A percentile compares a stretch with the other conserved stretches of the same genome.
phyloP scores from a whole-genome alignment of 768 basidiomycete genomes.

The Harrya chromipes region DNA sequence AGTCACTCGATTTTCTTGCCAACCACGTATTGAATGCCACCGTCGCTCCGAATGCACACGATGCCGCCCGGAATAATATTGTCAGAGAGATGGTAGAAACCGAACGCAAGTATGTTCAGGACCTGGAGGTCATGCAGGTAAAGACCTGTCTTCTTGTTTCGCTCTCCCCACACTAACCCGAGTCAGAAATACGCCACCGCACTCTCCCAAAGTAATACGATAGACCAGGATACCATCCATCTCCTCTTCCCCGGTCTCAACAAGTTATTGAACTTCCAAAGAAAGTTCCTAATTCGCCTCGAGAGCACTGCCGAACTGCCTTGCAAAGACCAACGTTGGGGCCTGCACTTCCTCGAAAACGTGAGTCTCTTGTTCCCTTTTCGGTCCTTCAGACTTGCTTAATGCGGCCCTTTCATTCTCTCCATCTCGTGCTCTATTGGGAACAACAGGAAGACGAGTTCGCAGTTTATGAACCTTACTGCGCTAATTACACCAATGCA shows the following conservation, averaged over 20 bases:
- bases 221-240: slow-evolving; percentile 95
- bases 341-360: slow-evolving; percentile 76
- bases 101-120: slow-evolving; percentile 94
- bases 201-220: slow-evolving; percentile 74
- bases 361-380: slow-evolving; percentile 43
- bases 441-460: slow-evolving; percentile 92
- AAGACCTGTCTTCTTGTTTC: slow-evolving; percentile 8
- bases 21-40: slow-evolving; percentile 40
- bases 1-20: slow-evolving; percentile 56
- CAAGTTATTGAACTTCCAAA: slow-evolving; percentile 94
- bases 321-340: slow-evolving; percentile 88
- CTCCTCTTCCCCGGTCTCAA: slow-evolving; percentile 92
- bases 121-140: slow-evolving; percentile 95
- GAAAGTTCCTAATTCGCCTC: slow-evolving; percentile 86
- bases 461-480: slow-evolving; percentile 94
- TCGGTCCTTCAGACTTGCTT: slow-evolving; percentile 27
- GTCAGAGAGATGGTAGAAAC: slow-evolving; percentile 91
- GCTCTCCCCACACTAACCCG: slow-evolving; percentile 12
- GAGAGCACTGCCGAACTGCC: slow-evolving; percentile 81
- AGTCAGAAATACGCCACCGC: slow-evolving; percentile 84
- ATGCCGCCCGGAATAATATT: slow-evolving; percentile 70
- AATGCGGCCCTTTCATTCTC: slow-evolving; percentile 44
- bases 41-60: slow-evolving; percentile 53
- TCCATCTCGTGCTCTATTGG: slow-evolving; percentile 21
- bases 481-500: slow-evolving; percentile 89